Percentiles rank a stretch among this genome's conserved stretches.
These are phyloP conservation scores for Cladophialophora chaetospira DNA, from an alignment of 2,329 filamentous ascomycete genomes.

Conservation along the genomic window DNA sequence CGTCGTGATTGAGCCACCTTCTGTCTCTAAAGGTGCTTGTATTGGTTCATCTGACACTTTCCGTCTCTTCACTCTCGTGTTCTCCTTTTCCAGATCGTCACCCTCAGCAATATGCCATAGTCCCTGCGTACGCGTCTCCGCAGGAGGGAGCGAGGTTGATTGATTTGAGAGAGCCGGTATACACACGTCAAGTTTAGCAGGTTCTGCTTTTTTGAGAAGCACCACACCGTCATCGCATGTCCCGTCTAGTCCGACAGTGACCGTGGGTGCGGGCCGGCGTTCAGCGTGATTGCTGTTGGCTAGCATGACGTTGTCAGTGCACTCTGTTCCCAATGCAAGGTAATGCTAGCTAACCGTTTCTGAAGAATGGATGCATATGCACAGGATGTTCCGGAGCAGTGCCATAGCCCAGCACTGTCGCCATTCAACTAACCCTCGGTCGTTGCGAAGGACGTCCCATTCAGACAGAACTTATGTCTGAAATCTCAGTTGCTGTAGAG, in stretches of 20 bases:
- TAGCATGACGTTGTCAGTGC: constrained; percentile 5
- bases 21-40: background rate
- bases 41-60: constrained; percentile 18
- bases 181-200: background rate
- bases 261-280: background rate
- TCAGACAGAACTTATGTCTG: background rate
- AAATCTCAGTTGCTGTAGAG: background rate
- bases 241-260: constrained; percentile 6
- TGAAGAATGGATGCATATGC: constrained; percentile 31
- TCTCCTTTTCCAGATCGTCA: constrained; percentile 13
- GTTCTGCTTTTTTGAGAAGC: background rate
- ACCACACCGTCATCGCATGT: constrained; percentile 5
- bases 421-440: constrained; percentile 19
- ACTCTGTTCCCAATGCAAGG: background rate
- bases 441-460: background rate
- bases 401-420: constrained; percentile 21
- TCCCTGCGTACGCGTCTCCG: background rate
- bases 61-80: constrained; percentile 26
- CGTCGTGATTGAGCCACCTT: background rate
- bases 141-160: background rate
- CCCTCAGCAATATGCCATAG: background rate
- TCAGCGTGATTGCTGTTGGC: background rate
- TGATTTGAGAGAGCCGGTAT: background rate
- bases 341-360: constrained; percentile 38
- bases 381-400: constrained; percentile 6